Percentiles rank a stretch among this genome's conserved stretches.
Evolutionary conservation across 169 alveolate genomes (phyloP).

Genomic region (Perkinsus marinus): DNA sequence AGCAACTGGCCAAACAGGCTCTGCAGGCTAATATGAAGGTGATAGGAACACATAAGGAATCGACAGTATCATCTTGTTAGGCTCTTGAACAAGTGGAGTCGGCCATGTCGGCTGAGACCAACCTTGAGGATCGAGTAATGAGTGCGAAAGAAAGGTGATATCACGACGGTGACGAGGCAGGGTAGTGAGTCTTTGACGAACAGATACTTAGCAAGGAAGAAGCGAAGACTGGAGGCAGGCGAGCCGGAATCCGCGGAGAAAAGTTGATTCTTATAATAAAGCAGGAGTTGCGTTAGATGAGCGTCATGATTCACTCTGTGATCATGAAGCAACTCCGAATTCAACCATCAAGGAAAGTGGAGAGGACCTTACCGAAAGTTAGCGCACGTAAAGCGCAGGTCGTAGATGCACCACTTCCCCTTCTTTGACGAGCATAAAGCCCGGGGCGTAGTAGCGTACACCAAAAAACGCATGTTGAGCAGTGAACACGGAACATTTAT

Average conservation of each 20-base stretch:
- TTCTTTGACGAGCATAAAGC: no score
- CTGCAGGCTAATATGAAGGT: not conserved
- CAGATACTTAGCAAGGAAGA: not conserved
- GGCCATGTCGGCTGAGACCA: not conserved
- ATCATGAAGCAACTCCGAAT: not conserved
- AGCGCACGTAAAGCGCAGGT: not conserved
- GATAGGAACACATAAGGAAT: not conserved
- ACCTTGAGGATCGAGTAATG: not conserved
- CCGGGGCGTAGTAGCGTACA: not conserved
- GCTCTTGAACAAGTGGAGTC: not conserved
- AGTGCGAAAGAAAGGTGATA: not conserved
- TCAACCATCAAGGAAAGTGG: not conserved
- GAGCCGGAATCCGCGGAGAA: not conserved
- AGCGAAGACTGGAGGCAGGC: not conserved
- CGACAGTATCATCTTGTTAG: not conserved
- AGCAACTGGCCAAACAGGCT: not conserved
- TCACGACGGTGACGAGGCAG: not conserved
- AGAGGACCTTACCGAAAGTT: not conserved
- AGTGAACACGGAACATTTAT: not conserved
- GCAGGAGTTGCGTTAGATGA: not conserved
- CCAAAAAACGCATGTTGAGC: not conserved
- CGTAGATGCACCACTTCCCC: no score
- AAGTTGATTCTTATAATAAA: not conserved
- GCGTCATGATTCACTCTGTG: not conserved
- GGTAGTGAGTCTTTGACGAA: not conserved